phyloP scores from a whole-genome alignment of 768 basidiomycete species.

The Stropharia rugosoannulata region DNA sequence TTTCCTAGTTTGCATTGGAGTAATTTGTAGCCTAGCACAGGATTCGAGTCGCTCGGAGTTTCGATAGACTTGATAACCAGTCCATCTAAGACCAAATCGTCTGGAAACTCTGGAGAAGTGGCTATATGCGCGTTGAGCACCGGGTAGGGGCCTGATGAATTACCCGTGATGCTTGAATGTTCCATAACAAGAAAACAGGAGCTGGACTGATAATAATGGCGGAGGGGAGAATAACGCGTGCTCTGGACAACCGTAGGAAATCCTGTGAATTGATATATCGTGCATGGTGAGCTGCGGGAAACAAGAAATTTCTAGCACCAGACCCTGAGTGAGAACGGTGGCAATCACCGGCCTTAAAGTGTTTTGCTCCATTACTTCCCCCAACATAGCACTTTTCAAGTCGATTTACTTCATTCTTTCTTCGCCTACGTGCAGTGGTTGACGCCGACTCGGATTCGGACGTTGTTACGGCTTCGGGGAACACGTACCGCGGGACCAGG shows the following conservation, averaged over 20 bases:
- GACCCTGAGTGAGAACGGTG: not conserved
- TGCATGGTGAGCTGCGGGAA: not conserved
- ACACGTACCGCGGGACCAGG: too few relatives aligned
- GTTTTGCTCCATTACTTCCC: not conserved
- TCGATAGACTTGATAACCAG: constrained; percentile 11
- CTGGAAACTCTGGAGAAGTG: constrained; percentile 10
- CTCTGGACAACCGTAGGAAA: not conserved
- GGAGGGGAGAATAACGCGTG: not conserved
- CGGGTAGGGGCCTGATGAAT: constrained; percentile 2
- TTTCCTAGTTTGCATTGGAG: constrained; percentile 18
- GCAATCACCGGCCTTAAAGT: not conserved
- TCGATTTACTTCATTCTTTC: too few relatives aligned
- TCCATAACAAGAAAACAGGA: not conserved
- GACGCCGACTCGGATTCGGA: too few relatives aligned
- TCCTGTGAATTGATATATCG: not conserved
- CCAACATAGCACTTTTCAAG: too few relatives aligned
- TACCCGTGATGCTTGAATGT: not conserved
- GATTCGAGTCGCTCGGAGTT: constrained; percentile 2
- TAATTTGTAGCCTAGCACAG: constrained; percentile 10
- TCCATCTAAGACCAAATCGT: constrained; percentile 11
- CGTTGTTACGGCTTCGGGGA: too few relatives aligned
- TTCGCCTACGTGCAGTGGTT: too few relatives aligned
- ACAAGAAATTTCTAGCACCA: not conserved
- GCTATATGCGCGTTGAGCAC: constrained; percentile 9
- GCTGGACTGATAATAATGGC: not conserved